Evolutionary conservation across 2,329 filamentous ascomycete genomes (phyloP), one percentile per base, ranked within the genome.

Genomic region (Emericellopsis cladophorae): DNA sequence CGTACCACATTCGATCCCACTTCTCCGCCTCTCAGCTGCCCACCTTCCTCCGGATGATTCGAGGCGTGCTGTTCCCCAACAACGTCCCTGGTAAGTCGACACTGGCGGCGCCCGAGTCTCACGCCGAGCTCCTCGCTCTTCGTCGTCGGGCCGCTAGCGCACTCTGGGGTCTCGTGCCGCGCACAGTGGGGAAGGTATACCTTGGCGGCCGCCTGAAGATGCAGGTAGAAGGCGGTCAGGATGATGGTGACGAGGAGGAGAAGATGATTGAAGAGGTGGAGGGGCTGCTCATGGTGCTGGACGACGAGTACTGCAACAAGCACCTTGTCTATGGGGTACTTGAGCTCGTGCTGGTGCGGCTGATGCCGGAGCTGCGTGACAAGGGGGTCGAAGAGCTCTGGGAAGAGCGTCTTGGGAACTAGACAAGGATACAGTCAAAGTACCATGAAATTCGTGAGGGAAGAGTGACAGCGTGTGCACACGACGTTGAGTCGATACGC

Each of bases 241-340:
- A 49, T 23, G 49, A 51, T 31, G 49, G 53, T n/a, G 41, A 49
- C 37, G 50, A 49, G 31, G 47, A 51, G 31, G 61, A 65, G 46
- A 63, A 61, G 38, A 66, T 78, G 43, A 60, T 77, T 36, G 59
- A 64, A 45, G 72, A 81, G 49, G 71, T 86, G 47, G 76, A 80
- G 53, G 64, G 74, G 22, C 66, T 88, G 36, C 67, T 96, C 37
- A 77, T 83, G 51, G 67, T 89, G 31, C 81, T 95, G 49, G 76
- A 74, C 14, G 88, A 95, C 60, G 68, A 74, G 40, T 95, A 95
- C 62, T 82, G 88, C 62, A 98, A 98, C 63, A 93, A 89, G 64
- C 88, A 95, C 62, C 66, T 96, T 26, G 66, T 95, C 50, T 95
- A 94, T 54, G 71, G 77, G 36, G 68, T 92, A 37, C 64, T 96